A percentile compares a stretch with the other conserved stretches of the same genome.
These are phyloP conservation scores for Phytophthora colocasiae DNA, from an alignment of 352 stramenopile species.

Conservation along the genomic window DNA sequence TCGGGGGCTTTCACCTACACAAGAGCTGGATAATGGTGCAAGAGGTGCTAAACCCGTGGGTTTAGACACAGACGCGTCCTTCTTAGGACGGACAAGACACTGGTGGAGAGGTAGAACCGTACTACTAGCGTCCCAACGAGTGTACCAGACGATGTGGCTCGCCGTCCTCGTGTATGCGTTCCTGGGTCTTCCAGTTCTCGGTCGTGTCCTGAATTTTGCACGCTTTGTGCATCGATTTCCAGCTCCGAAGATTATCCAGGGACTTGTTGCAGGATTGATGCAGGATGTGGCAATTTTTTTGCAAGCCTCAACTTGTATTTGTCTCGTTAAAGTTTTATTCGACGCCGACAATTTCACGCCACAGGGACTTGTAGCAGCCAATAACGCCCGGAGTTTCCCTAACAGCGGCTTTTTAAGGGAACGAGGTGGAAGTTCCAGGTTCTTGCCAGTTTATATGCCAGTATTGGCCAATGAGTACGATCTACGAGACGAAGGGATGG, in stretches of 20 bases:
- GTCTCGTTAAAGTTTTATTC: conserved; percentile 70
- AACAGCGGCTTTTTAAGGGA: conserved; percentile 45
- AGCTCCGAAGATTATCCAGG: conserved; percentile 49
- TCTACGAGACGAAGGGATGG: conserved; percentile 38
- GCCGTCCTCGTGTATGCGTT: conserved; percentile 74
- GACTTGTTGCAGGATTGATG: conserved; percentile 50
- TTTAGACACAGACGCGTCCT: conserved; percentile 30
- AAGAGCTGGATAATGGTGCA: conserved; percentile 24
- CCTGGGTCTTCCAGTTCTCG: conserved; percentile 65
- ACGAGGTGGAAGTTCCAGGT: conserved; percentile 37
- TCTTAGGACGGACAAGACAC: conserved; percentile 30
- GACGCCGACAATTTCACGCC: conserved; percentile 39
- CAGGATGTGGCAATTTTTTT: conserved; percentile 75
- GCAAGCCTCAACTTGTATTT: conserved; percentile 69
- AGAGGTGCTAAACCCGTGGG: conserved; percentile 27
- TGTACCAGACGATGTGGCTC: conserved; percentile 73
- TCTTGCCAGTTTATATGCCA: conserved; percentile 68
- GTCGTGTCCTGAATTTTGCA: conserved; percentile 66
- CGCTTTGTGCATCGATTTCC: conserved; percentile 69
- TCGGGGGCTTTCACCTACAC: conserved; percentile 45
- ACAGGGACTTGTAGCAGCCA: conserved; percentile 18
- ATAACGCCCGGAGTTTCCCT: conserved; percentile 31
- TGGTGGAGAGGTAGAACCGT: conserved; percentile 40
- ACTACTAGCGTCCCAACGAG: conserved; percentile 42
- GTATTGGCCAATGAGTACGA: conserved; percentile 69